These are phyloP conservation scores for Suillus sp. DNA, from an alignment of 768 basidiomycete species.

Conservation along the genomic window DNA sequence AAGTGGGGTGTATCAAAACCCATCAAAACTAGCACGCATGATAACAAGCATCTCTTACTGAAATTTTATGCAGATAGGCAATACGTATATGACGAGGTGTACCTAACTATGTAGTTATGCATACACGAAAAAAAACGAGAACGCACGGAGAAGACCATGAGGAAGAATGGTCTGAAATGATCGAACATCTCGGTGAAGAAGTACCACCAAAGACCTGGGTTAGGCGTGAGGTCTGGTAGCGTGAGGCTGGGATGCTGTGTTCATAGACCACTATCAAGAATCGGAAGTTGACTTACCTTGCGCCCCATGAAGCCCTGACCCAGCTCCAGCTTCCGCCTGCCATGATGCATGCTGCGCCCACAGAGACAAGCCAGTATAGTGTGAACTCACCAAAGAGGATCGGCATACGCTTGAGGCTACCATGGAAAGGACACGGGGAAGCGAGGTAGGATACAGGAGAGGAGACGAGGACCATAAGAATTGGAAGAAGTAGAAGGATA, in stretches of 20 bases:
- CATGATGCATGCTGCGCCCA: conserved; percentile 49
- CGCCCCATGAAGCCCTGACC: conserved; percentile 83
- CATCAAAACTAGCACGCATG: not conserved
- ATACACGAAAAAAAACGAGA: not conserved
- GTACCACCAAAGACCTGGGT: conserved; percentile 97
- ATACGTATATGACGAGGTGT: conserved; percentile 80
- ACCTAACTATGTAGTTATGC: conserved; percentile 46
- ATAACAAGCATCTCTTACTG: conserved; percentile 47
- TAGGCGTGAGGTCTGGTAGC: conserved; percentile 90
- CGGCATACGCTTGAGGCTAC: conserved; percentile 12
- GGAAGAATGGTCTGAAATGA: conserved; percentile 93
- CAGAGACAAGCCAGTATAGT: conserved; percentile 50
- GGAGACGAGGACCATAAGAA: conserved; percentile 63
- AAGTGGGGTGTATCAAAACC: not conserved
- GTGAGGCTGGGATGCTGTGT: conserved; percentile 53
- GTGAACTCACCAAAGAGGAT: conserved; percentile 50
- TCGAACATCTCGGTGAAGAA: conserved; percentile 99
- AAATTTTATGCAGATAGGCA: conserved; percentile 87
- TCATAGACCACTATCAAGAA: not conserved
- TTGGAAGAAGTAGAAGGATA: conserved; percentile 62
- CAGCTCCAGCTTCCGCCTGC: conserved; percentile 66
- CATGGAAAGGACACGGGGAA: conserved; percentile 46
- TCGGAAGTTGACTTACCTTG: conserved; percentile 52
- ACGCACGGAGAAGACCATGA: conserved; percentile 89
- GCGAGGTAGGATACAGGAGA: conserved; percentile 69